Evolutionary conservation across 2,329 filamentous ascomycete species (phyloP).

Genomic region (Neocatenulostroma microsporum): DNA sequence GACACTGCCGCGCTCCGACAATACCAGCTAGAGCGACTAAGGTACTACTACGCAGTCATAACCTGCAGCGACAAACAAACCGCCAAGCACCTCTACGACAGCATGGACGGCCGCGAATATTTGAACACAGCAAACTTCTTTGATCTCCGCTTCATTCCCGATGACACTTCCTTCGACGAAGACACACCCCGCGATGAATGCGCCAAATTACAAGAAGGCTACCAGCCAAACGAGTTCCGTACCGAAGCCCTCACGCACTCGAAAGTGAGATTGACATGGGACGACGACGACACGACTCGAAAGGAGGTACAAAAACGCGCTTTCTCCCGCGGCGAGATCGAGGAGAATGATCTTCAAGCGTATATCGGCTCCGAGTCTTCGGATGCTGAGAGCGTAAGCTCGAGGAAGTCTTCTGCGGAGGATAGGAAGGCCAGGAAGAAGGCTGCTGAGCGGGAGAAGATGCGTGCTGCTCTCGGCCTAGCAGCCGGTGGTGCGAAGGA

Average conservation of each 20-base stretch:
- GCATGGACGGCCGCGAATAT: slow-evolving; percentile 90
- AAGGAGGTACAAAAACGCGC: slow-evolving; percentile 85
- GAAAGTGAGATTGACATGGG: slow-evolving; percentile 96
- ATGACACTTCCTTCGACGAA: slow-evolving; percentile 80
- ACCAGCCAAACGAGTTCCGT: slow-evolving; percentile 88
- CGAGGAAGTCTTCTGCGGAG: slow-evolving; percentile 22
- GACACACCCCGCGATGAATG: slow-evolving; percentile 76
- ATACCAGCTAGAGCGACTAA: slow-evolving; percentile 85
- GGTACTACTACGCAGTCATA: slow-evolving; percentile 93
- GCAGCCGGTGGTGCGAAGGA: slow-evolving; percentile 28
- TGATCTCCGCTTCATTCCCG: slow-evolving; percentile 86
- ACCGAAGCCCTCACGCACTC: slow-evolving; percentile 93
- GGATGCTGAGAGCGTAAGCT: slow-evolving; percentile 22
- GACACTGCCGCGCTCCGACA: slow-evolving; percentile 79
- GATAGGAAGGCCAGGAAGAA: slow-evolving; percentile 24
- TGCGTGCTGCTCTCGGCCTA: slow-evolving; percentile 76
- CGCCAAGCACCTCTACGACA: slow-evolving; percentile 80
- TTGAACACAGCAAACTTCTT: slow-evolving; percentile 95
- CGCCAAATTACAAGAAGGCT: slow-evolving; percentile 63
- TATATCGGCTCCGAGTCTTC: slow-evolving; percentile 85
- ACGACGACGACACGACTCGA: slow-evolving; percentile 76
- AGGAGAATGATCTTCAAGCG: slow-evolving; percentile 87
- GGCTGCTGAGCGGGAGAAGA: slow-evolving; percentile 64
- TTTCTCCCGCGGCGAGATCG: slow-evolving; percentile 72
- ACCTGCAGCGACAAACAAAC: slow-evolving; percentile 67